phyloP scores from a whole-genome alignment of 2,329 filamentous ascomycete genomes.

The Ceratocystis papillata region DNA sequence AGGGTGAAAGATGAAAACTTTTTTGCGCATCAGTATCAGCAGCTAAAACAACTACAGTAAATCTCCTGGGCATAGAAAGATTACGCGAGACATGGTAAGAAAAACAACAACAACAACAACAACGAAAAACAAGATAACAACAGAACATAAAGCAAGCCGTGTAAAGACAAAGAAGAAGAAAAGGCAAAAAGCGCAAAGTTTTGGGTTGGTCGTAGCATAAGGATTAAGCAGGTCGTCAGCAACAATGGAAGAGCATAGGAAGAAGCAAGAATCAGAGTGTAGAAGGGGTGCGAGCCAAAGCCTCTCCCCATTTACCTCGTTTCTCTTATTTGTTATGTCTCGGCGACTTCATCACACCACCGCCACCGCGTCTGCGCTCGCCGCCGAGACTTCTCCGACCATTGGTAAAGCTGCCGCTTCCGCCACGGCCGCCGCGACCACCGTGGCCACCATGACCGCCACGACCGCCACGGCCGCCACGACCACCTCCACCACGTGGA shows the following conservation, averaged over 20 bases:
- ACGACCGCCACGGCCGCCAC: slow-evolving; percentile 33
- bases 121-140: neutral
- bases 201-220: slow-evolving; percentile 6
- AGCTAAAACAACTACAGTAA: neutral
- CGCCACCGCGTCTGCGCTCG: slow-evolving; percentile 34
- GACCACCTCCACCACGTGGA: slow-evolving; percentile 30
- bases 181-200: slow-evolving; percentile 13
- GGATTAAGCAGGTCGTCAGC: slow-evolving; percentile 13
- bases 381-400: slow-evolving; percentile 42
- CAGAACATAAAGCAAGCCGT: neutral
- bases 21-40: slow-evolving; percentile 15
- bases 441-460: slow-evolving; percentile 30
- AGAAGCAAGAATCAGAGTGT: slow-evolving; percentile 11
- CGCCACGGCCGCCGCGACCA: slow-evolving; percentile 35
- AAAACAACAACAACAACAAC: neutral
- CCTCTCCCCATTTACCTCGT: neutral
- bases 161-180: slow-evolving; percentile 9
- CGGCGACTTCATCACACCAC: slow-evolving; percentile 36
- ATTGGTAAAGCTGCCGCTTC: slow-evolving; percentile 39
- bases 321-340: slow-evolving; percentile 13
- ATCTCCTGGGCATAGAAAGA: slow-evolving; percentile 18
- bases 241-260: slow-evolving; percentile 5
- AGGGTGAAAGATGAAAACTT: slow-evolving; percentile 12
- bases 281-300: neutral
- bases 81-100: neutral